Evolutionary conservation across 257 asterid species (phyloP).

Genomic region (Solanum okadae): DNA sequence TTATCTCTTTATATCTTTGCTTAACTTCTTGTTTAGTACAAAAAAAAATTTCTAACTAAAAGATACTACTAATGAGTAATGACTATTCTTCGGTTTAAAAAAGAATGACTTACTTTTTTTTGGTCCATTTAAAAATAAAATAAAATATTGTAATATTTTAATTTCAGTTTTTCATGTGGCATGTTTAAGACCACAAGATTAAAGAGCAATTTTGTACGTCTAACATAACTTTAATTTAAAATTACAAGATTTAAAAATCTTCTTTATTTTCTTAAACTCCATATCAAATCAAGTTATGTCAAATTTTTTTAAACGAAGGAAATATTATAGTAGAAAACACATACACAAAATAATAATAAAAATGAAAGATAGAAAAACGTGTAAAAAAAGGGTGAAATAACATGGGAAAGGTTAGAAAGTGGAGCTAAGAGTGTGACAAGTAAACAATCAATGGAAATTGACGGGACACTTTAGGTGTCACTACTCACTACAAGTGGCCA

Average conservation of each 20-base stretch:
- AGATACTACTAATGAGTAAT: neutral
- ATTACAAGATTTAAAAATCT: no score
- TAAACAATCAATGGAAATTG: neutral
- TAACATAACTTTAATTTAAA: no score
- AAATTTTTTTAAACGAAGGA: no score
- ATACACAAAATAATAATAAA: neutral
- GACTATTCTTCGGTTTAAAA: neutral
- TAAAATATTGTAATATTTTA: no score
- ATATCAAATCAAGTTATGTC: no score
- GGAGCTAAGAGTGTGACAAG: neutral
- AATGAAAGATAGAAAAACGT: neutral
- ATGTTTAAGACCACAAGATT: no score
- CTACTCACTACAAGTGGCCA: neutral
- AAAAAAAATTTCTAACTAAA: neutral
- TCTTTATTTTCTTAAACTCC: no score
- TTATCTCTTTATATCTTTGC: neutral
- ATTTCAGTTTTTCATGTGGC: rapidly evolving
- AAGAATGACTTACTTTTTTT: no score
- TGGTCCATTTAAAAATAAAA: no score
- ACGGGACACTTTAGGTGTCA: neutral
- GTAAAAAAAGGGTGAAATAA: neutral
- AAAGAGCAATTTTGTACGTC: no score
- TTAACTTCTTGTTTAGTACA: neutral
- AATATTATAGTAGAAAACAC: neutral
- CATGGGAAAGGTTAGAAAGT: neutral